Percentiles rank a stretch among this genome's conserved stretches.
These are phyloP conservation scores for Porphyra umbilicalis DNA, from an alignment of 31 red algal genomes.

Conservation along the genomic window DNA sequence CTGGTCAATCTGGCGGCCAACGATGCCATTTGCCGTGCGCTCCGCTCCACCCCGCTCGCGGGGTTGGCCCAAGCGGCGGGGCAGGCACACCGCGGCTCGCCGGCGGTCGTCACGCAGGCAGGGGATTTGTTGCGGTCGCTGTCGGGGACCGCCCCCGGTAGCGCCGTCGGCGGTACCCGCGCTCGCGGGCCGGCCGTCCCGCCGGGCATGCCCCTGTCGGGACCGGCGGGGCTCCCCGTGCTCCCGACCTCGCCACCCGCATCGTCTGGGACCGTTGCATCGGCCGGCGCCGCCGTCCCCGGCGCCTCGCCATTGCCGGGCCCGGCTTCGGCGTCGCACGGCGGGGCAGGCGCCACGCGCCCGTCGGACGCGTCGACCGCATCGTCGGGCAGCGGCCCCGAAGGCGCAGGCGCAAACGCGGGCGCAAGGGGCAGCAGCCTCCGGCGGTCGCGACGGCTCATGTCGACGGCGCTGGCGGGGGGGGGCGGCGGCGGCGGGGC, in stretches of 20 bases:
- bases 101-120: neutral
- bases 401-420: neutral
- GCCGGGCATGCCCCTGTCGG: neutral
- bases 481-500: neutral
- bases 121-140: neutral
- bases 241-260: neutral
- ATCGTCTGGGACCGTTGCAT: neutral
- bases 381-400: neutral
- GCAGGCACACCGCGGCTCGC: neutral
- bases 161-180: neutral
- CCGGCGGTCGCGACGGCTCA: neutral
- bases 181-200: neutral
- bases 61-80: neutral
- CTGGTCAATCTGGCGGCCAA: slow-evolving; percentile 65
- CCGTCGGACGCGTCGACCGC: neutral
- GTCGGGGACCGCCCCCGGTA: neutral
- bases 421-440: neutral
- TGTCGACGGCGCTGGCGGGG: neutral
- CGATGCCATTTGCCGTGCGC: neutral
- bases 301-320: neutral
- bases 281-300: no score
- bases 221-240: neutral
- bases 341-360: neutral
- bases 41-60: neutral
- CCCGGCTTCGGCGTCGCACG: neutral